Base-by-base conservation (phyloP, 1,139 yeast species). In the Candida glucosophila region DNA sequence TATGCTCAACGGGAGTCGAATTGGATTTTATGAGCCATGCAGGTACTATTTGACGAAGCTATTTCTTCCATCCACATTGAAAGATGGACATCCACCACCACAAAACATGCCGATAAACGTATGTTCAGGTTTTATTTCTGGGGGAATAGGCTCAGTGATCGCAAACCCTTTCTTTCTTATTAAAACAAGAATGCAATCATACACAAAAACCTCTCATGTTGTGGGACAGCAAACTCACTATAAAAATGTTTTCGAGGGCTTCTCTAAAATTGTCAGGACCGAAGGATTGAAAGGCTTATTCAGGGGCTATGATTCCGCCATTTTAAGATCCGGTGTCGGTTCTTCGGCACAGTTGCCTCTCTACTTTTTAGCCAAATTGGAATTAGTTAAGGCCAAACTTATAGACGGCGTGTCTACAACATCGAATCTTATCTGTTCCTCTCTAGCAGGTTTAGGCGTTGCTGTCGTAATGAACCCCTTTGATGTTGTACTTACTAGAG, bases 401-500 rank as follows among this genome's bases (percentile, higher is more conserved):
- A 44, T 76, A 10, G 57, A 70, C 29, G 59, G 64, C 6, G 77
- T 79, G 29, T 81, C 93, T 3, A 70, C 92, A 5, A 59, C 67
- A 2, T 61, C 81, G 37, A 95, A 86, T 51, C 66, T 90, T 37
- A 40, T 70, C 9, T 74, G 96, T 2, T 77, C 92, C 19, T 73
- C 92, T 1, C 60, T 70, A 37, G 79, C 95, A 5, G 98, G 98
- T 23, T 55, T 86, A 26, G 96, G 95, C 37, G 97, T 90, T 16
- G 90, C 93, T 28, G 65, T 88, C 18, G 95, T 83, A 20, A 88
- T 92, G 96, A 88, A 86, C 50, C 97, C 97, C 10, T 85, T 95
- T 76, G 98, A 90, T 52, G 97, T 90, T 28, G 72, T 90, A 29
- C 64, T 90, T 56, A 90, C 98, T 2, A 71, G 98, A 58, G 79